A percentile compares a stretch with the other conserved stretches of the same genome.
These are phyloP conservation scores for Rhizomucor miehei DNA, from an alignment of 371 early-diverging fungal genomes.

Conservation along the genomic window DNA sequence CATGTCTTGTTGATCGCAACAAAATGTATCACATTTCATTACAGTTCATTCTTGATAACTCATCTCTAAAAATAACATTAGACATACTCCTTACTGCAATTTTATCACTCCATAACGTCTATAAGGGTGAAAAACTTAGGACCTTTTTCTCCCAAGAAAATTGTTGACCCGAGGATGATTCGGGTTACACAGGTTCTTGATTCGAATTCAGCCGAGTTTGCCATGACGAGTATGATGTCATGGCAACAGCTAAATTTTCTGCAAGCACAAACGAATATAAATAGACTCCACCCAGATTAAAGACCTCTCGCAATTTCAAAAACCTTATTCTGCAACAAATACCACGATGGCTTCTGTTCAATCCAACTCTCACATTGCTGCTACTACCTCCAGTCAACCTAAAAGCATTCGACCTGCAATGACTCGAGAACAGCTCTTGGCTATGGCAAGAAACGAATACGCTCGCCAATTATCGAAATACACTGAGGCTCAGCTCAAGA, in stretches of 20 bases:
- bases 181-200: no score
- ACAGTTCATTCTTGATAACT: no score
- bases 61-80: no score
- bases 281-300: neutral
- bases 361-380: slow-evolving; percentile 1
- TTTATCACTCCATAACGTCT: no score
- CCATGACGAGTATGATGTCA: slow-evolving; percentile 6
- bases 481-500: slow-evolving; percentile 32
- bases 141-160: no score
- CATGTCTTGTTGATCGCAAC: no score
- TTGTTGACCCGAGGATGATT: no score
- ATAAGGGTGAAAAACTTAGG: no score
- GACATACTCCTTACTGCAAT: no score
- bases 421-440: slow-evolving; percentile 26
- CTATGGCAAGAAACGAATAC: slow-evolving; percentile 37
- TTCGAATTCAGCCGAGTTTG: neutral
- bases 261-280: neutral
- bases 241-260: neutral
- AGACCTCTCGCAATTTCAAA: no score
- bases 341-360: slow-evolving; percentile 5
- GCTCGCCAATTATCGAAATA: slow-evolving; percentile 38
- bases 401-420: slow-evolving; percentile 1
- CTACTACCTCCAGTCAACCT: slow-evolving; percentile 1
- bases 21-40: no score
- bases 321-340: neutral